Evolutionary conservation across 1,284 basidiomycete species (phyloP), one percentile per base, ranked within the genome.

Genomic region (Trichosporon faecale): DNA sequence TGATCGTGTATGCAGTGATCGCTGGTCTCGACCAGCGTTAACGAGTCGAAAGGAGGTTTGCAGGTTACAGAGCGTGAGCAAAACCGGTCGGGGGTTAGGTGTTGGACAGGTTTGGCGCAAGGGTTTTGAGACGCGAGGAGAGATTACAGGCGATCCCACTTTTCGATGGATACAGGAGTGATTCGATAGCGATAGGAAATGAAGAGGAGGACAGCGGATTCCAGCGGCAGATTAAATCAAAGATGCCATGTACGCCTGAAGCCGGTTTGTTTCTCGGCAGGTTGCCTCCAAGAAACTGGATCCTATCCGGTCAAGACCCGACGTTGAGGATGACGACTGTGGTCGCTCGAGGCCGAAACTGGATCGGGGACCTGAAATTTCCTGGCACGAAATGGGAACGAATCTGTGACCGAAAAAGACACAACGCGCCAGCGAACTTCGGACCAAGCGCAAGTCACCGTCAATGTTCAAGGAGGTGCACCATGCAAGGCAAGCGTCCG

Each of bases 1-100:
- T 61, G 57, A 61, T 61, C 57, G 57, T 61, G 57, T 61, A 33
- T 61, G 57, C 57, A 61, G 57, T 61, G 18, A 6, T 61, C 57
- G 57, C 29, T 33, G 57, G 57, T 18, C 57, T 5, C 29, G 23
- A 31, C 57, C 57, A 61, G 29, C 57, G 29, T 61, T 9, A 16
- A 33, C 8, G 18, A 6, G 29, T 33, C 11, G 27, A 61, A 14
- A 25, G 14, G 27, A n/a, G 29, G 14, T 4, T 33, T 61, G 57
- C 21, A 52, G 21, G 5, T 52, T 8, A 23, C 40, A 18, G 40
- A n/a, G 4, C 40, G 40, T 44, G 40, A 44, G 18, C 40, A 8
- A 44, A 44, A n/a, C 16, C 3, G 40, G 40, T 44, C 3, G 16
- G 33, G 33, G 40, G 14, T 16, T 16, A 44, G 18, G 11, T 18